Percentiles rank a stretch among this genome's conserved stretches.
Conservation (phyloP, 805 yeast genomes). For the Schizosaccharomyces pombe region DNA sequence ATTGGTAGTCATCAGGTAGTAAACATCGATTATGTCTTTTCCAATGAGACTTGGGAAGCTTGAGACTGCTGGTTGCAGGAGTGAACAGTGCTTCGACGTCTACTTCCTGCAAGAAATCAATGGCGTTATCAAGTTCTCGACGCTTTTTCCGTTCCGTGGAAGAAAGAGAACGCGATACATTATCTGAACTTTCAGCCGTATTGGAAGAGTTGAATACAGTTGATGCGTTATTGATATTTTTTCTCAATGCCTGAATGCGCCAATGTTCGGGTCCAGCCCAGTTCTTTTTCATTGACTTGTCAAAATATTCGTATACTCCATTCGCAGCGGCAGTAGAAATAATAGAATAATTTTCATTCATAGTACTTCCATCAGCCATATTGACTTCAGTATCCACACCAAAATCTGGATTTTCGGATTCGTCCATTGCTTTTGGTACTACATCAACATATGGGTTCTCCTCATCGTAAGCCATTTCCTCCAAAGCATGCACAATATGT, state of each 20-base stretch:
- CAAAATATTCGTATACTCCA: slow-evolving; percentile 53
- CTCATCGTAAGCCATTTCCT: not conserved
- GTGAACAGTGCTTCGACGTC: slow-evolving; percentile 23
- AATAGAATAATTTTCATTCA: not conserved
- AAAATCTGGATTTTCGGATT: not conserved
- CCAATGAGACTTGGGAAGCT: slow-evolving; percentile 20
- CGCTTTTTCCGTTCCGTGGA: slow-evolving; percentile 5
- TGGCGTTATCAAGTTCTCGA: slow-evolving; percentile 17
- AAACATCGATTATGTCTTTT: slow-evolving; percentile 23
- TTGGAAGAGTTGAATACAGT: not conserved
- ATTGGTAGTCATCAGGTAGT: slow-evolving; percentile 52
- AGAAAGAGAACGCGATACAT: slow-evolving; percentile 4
- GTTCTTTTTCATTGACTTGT: slow-evolving; percentile 38
- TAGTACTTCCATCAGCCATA: not conserved
- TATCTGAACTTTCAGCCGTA: slow-evolving; percentile 3
- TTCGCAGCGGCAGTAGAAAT: not conserved
- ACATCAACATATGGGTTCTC: not conserved
- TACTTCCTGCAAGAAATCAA: slow-evolving; percentile 24
- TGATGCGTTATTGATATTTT: not conserved
- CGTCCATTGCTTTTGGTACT: not conserved
- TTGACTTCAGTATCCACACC: not conserved
- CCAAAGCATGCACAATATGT: slow-evolving; percentile 5
- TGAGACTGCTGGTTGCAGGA: slow-evolving; percentile 19
- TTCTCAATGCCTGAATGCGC: slow-evolving; percentile 31
- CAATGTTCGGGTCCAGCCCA: slow-evolving; percentile 88